Percentiles rank a stretch among this genome's conserved stretches.
phyloP scores from a whole-genome alignment of 169 alveolate genomes.

The Plasmodium inui region DNA sequence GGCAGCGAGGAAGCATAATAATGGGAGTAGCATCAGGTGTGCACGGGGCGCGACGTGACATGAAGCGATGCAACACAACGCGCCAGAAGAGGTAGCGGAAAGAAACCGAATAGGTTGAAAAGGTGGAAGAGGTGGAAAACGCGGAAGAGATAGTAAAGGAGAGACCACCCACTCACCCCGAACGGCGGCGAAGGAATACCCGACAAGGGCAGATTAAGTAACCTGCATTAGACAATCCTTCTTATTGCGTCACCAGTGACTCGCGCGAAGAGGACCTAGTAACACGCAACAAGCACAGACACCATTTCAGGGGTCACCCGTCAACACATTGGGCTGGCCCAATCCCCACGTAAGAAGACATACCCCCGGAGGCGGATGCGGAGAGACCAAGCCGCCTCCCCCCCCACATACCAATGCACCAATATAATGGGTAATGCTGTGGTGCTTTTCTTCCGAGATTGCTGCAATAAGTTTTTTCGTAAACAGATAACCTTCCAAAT shows the following conservation, averaged over 20 bases:
- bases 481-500: slow-evolving; percentile 56
- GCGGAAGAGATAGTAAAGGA: neutral
- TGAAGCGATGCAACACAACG: neutral
- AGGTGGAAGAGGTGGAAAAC: neutral
- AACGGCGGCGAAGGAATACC: neutral
- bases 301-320: neutral
- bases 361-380: neutral
- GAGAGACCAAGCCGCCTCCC: neutral
- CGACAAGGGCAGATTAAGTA: neutral
- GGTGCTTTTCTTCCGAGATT: slow-evolving; percentile 20
- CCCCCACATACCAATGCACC: neutral
- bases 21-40: neutral
- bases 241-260: neutral
- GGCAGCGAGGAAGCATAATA: neutral
- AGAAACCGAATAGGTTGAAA: neutral
- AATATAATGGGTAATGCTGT: slow-evolving; percentile 50
- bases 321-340: neutral
- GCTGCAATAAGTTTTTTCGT: slow-evolving; percentile 45
- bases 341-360: neutral
- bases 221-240: neutral
- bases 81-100: neutral
- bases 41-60: neutral
- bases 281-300: neutral
- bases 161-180: neutral
- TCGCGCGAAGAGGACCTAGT: neutral